Base-by-base conservation (phyloP, 192 early-diverging fungal species). In the Podila verticillata region DNA sequence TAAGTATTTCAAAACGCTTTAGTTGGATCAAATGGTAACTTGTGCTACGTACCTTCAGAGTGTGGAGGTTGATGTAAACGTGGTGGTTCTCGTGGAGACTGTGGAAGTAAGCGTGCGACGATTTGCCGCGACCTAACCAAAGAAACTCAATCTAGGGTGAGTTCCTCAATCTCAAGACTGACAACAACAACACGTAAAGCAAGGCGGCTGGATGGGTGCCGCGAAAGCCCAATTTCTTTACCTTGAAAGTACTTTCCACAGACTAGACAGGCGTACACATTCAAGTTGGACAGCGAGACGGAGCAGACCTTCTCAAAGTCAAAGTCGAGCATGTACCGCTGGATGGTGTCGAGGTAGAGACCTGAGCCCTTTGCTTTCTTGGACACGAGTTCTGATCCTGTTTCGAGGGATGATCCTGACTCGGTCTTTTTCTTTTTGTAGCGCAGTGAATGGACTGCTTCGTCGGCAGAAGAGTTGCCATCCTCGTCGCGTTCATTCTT, bases 231-330 rank as follows among this genome's bases (percentile, higher is more conserved):
- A n/a, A 39, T 48, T 49, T 30, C 12, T 31, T 48, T 22, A 94
- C 90, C 95, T 89, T 97, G 96, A 72, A 88, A 97, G 75, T 96
- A 99, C 77, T 95, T 97, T 61, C 96, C 97, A 70, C 97, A 99
- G 7, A 96, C 93, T 8, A 99, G 89, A 81, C 97, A 99, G 0
- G 96, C 94, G 73, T 99, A 99, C 0, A 99, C 94, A 61, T 99
- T 99, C 78, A 93, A 77, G 68, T 96, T 95, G 34, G 93, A 93
- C 48, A 99, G 87, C 30, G 96, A 97, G 2, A 99, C 95, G 4
- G 94, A 96, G 83, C 97, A 99, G 24, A 97, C 90, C 63, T 98
- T 96, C 77, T 99, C 97, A 84, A 99, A 99, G 75, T 99, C 97
- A 89, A 99, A 99, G 84, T 99, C 97, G 32, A 99, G 87, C 83